Evolutionary conservation across 306 rosid species (phyloP), one percentile per base, ranked within the genome.

Genomic region (Cicer cuneatum): DNA sequence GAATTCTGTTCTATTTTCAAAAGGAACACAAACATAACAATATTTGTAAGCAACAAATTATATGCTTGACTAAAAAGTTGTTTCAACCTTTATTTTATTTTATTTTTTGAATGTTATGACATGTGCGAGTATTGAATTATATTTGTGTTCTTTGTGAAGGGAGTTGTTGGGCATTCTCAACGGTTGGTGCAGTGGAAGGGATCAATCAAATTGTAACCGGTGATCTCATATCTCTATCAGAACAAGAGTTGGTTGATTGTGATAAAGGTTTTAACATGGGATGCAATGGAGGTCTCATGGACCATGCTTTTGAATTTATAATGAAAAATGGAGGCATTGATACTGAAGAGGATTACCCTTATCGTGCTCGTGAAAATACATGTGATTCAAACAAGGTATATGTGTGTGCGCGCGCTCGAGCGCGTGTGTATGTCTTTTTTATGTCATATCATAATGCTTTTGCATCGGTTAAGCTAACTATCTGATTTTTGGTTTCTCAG

Each of bases 141-240:
- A 9, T 46, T 43, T 45, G 15, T 37, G 24, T 24, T 21, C 29
- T 21, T 6, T 42, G 3, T 87, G 89, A 80, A 94, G 98, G 97
- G 93, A 94, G 98, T 83, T 94, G 96, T 59, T 94, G 97, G 98
- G 92, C 98, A 8, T 94, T 94, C 83, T 94, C 98, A 6, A 85
- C 97, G 0, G 40, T 94, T 66, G 97, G 68, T 14, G 96, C 90
- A 0, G 97, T 94, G 59, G 97, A 94, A 84, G 97, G 96, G 18
- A 88, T 94, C 48, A 94, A 90, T 52, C 68, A 90, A 75, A 92
- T 91, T 58, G 93, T 85, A 24, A 90, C 98, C 0, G 90, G 93
- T 4, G 87, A 94, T 7, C 62, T 89, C 3, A 66, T 85, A 68
- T 43, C 93, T 38, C 66, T 94, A 7, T 94, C 97, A 0, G 97